Conservation (phyloP, 1,284 basidiomycete species). For the Ganoderma sinense region DNA sequence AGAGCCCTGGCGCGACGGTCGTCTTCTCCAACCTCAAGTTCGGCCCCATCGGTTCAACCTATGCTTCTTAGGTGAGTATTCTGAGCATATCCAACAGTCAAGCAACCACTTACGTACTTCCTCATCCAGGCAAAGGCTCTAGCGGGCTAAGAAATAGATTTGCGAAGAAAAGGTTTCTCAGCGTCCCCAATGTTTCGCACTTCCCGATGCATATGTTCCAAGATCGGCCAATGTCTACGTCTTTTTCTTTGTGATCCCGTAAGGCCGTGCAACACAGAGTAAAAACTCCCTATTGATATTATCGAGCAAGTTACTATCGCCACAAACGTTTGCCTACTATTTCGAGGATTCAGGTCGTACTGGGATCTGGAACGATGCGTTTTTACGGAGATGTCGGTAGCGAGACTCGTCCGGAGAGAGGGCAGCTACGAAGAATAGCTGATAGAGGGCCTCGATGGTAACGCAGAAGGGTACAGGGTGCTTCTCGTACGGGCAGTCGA, state of each 20-base stretch:
- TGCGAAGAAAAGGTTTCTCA: background rate
- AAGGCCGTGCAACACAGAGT: background rate
- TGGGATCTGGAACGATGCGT: too few relatives aligned
- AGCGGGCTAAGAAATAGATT: background rate
- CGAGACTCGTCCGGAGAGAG: too few relatives aligned
- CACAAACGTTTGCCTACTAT: too few relatives aligned
- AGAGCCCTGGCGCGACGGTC: conserved; percentile 50
- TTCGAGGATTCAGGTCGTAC: too few relatives aligned
- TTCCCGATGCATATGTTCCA: background rate
- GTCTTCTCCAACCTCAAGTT: conserved; percentile 65
- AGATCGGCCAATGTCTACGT: background rate
- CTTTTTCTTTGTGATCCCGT: background rate
- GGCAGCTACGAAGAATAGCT: too few relatives aligned
- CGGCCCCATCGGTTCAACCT: conserved; percentile 61
- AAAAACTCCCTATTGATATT: background rate
- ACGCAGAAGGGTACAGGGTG: too few relatives aligned
- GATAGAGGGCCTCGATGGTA: too few relatives aligned
- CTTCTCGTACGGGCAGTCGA: too few relatives aligned
- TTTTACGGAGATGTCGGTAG: too few relatives aligned
- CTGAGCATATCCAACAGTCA: background rate
- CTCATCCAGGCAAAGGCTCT: background rate
- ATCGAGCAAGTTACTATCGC: background rate
- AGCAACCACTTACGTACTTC: background rate
- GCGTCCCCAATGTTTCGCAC: background rate
- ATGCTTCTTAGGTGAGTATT: conserved; percentile 22